Base-by-base conservation (phyloP, 225 moss, liverwort and hornwort genomes). In the Rhytidiadelphus loreus region DNA sequence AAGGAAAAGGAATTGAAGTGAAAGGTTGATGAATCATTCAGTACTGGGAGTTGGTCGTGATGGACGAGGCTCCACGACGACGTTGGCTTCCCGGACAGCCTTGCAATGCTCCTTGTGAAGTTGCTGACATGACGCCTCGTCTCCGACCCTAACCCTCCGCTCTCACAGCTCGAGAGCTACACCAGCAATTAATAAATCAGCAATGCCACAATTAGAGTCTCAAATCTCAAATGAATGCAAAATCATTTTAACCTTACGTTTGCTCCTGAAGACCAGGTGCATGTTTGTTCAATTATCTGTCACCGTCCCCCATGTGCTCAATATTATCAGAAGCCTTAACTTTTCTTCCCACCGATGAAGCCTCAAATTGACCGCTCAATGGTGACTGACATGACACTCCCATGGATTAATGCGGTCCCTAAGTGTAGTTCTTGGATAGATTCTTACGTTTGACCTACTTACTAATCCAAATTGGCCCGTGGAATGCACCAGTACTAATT, bases 91-190 rank as follows among this genome's bases (percentile, higher is more conserved):
- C 69, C 68, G 64, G 89, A 91, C 88, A 81, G 80, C 89, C 91
- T 91, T 80, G 91, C 58, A 70, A 85, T 87, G 80, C 87, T 80
- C 91, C 90, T 91, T 91, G 88, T 50, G 91, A 91, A 84, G 93
- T 93, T 88, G 93, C 91, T 88, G 93, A 93, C 93, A 93, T 93
- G 91, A 88, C 93, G 86, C 66, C 89, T 84, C 86, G 85, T 85
- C 88, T 91, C 89, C 55, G 73, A 87, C 44, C 82, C 82, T 56
- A 92, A 39, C 63, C 79, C 86, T 69, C 71, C 85, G 72, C 77
- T 85, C 78, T 90, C 88, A 84, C 84, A 84, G 33, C 80, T 87
- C 58, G 57, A 89, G 80, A 92, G 58, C 92, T 92, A 85, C 87
- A 85, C 32, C 56, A 73, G 81, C 12, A 41, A 41, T 8, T 29